Evolutionary conservation across 768 basidiomycete genomes (phyloP).

Genomic region (Macrolepiota fuliginosa): DNA sequence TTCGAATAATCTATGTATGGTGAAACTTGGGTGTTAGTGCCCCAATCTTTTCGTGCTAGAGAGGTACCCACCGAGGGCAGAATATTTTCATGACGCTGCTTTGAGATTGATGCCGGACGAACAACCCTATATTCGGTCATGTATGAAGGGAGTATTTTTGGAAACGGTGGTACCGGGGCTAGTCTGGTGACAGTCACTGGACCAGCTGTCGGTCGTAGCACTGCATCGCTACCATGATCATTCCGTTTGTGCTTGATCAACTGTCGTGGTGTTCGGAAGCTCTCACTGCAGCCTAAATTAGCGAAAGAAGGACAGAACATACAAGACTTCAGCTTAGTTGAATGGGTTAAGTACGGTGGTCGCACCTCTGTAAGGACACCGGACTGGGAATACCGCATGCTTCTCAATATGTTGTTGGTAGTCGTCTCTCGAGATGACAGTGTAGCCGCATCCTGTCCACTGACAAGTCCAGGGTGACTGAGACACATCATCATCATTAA

Average conservation of each 20-base stretch:
- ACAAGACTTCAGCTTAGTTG: constrained; percentile 16
- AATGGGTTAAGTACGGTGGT: not conserved
- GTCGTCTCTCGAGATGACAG: constrained; percentile 29
- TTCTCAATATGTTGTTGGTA: constrained; percentile 48
- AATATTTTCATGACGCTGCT: constrained; percentile 47
- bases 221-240: not conserved
- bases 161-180: not conserved
- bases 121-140: constrained; percentile 44
- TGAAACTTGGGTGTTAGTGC: not conserved
- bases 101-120: constrained; percentile 42
- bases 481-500: constrained; percentile 9
- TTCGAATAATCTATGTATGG: constrained; percentile 36
- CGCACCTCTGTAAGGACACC: constrained; percentile 54
- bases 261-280: constrained; percentile 43
- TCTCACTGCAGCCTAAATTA: constrained; percentile 48
- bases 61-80: constrained; percentile 49
- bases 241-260: constrained; percentile 42
- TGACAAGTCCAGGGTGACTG: constrained; percentile 44
- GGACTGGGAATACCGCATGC: constrained; percentile 44
- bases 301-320: not conserved
- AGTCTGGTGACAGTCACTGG: constrained; percentile 23
- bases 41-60: not conserved
- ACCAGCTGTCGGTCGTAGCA: constrained; percentile 42
- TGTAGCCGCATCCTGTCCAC: constrained; percentile 57
- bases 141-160: constrained; percentile 44